These are phyloP conservation scores for Cornus florida DNA, from an alignment of 148 eudicot genomes.

Conservation along the genomic window DNA sequence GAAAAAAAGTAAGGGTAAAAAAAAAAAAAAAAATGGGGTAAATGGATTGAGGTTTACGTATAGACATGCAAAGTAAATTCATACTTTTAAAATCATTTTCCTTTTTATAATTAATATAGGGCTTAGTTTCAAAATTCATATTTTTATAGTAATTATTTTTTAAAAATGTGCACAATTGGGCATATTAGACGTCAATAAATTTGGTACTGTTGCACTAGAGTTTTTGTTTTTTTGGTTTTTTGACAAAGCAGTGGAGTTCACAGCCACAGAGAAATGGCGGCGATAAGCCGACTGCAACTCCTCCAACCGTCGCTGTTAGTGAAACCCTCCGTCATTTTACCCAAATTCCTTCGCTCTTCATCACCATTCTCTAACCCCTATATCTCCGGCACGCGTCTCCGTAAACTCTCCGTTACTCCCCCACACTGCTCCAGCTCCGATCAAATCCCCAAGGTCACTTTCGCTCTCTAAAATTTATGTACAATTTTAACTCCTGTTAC, in stretches of 20 bases:
- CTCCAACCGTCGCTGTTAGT: conserved; percentile 35
- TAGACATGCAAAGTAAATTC: too few species aligned
- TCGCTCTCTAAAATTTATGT: background rate
- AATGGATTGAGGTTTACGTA: too few species aligned
- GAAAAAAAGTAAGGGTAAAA: too few species aligned
- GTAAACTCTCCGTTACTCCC: conserved; percentile 31
- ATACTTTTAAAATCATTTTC: too few species aligned
- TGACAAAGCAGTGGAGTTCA: background rate
- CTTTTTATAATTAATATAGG: too few species aligned
- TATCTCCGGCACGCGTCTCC: conserved; percentile 13
- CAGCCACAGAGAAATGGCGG: conserved; percentile 16
- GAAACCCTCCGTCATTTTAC: conserved; percentile 16
- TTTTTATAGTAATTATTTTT: too few species aligned
- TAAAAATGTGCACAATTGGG: too few species aligned
- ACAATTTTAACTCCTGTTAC: background rate
- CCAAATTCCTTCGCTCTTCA: conserved; percentile 18
- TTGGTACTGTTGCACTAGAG: background rate
- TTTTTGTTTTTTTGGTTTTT: too few species aligned
- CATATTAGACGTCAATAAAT: too few species aligned
- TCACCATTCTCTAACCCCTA: conserved; percentile 12
- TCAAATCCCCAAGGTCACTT: conserved; percentile 32
- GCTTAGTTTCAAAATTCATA: too few species aligned
- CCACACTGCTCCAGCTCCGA: conserved; percentile 48
- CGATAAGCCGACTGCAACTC: conserved; percentile 45
- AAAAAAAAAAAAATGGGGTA: too few species aligned